Base-by-base conservation (phyloP, 331 rosid genomes). In the Ulmus americana region DNA sequence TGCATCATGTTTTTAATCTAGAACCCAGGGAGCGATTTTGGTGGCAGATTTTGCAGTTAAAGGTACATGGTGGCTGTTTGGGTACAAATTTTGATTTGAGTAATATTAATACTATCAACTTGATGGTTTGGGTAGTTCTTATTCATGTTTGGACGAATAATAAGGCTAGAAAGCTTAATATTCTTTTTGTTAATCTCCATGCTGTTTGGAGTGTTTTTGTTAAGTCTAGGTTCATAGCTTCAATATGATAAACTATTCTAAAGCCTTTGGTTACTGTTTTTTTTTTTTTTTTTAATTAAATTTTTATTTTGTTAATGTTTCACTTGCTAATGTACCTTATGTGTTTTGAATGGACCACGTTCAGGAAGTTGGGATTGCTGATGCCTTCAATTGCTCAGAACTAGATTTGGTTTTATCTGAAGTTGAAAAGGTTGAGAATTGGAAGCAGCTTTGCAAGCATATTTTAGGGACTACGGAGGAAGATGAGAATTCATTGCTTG, bases 381-480 rank as follows among this genome's bases (percentile, higher is more conserved):
- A 64, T 75, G 92, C 94, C 74, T 86, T 91, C 68, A 42, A 67
- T 72, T 91, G 96, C 76, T 38, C 85, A 35, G 97, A 88, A 71
- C 87, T 85, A 43, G 79, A 84, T 65, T 64, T 73, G 74, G 70
- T 91, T 58, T 70, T 77, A 63, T 86, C 84, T 69, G 87, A 85
- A 77, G 94, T 86, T 77, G 90, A 71, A 68, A 88, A 80, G 88
- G 86, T 91, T 78, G 92, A 88, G 74, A 83, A 73, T 79, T 92
- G 98, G 98, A 83, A 77, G 76, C 80, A 74, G 71, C 76, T 56
- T 65, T 89, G 96, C 81, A 68, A 66, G 63, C 75, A 65, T 45
- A 63, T 68, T 46, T 58, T 83, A 45, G 84, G 82, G 65, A 67
- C 65, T 43, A 20, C 61, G 51, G 58, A 75, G 76, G 82, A 73